Base-by-base conservation (phyloP, 352 stramenopile genomes). In the Phytophthora nicotianae region DNA sequence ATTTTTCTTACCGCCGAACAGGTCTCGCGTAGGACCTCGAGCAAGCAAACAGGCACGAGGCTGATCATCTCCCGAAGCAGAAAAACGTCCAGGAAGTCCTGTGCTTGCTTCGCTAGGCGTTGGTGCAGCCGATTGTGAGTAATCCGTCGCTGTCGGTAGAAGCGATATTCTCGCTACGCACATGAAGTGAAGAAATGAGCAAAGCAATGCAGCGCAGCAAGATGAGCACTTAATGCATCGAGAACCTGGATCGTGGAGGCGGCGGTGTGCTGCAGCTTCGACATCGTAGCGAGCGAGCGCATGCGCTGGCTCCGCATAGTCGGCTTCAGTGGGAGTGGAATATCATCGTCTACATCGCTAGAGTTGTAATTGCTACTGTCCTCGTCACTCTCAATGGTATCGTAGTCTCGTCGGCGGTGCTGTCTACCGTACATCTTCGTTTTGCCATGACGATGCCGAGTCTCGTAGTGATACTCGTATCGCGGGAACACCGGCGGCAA, bases 201-300 rank as follows among this genome's bases (percentile, higher is more conserved):
- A 26, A 33, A 5, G 2, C 13, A 33, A 24, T 16, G 7, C 13
- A 33, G 24, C n/a, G 7, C 26, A 27, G 8, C 21, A 49, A 20
- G n/a, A n/a, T n/a, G n/a, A n/a, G n/a, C n/a, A n/a, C n/a, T 17
- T 27, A 0, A 48, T 0, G 40, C 17, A 19, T 6, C 29, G 1
- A 21, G 2, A 32, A 88, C 78, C 65, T 88, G 78, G 24, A 88
- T 83, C 48, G 72, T 59, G 1, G 19, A 51, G 13, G 73, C 78
- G 17, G 78, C 75, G 16, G 62, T 67, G 6, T 75, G 57, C 52
- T 83, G 78, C 23, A 88, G 58, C 20, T 62, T 71, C 6, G 75
- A 81, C 63, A 88, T 79, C 13, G 64, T 65, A 9, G 72, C 70
- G 4, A 88, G 49, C 5, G 78, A 85, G 4, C 57, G 71, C 43